Evolutionary conservation across 306 rosid species (phyloP).

Genomic region (Cicer cuneatum): DNA sequence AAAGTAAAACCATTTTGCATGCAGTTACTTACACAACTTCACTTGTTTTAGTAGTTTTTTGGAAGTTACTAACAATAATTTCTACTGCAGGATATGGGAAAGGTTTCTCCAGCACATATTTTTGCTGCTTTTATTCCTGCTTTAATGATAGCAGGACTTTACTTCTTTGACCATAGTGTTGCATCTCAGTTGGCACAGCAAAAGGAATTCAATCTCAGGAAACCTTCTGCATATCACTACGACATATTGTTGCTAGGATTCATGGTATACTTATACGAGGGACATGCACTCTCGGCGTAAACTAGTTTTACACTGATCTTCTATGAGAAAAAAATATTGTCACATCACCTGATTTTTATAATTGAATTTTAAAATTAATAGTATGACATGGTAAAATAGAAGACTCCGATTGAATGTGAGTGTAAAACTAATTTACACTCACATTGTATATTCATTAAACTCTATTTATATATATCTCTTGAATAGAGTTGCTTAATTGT

Average conservation of each 20-base stretch:
- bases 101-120: constrained; percentile 66
- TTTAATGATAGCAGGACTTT: constrained; percentile 81
- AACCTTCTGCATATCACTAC: constrained; percentile 85
- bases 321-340: too few species aligned
- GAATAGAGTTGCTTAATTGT: constrained; percentile 3
- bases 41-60: constrained; percentile 30
- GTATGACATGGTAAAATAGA: too few species aligned
- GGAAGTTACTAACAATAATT: not conserved
- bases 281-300: too few species aligned
- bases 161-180: constrained; percentile 90
- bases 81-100: constrained; percentile 76
- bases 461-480: not conserved
- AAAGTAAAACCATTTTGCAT: constrained; percentile 55
- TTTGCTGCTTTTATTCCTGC: constrained; percentile 84
- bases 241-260: constrained; percentile 79
- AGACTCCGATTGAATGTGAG: too few species aligned
- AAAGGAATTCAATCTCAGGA: constrained; percentile 88
- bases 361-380: too few species aligned
- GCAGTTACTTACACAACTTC: not conserved
- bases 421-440: too few species aligned
- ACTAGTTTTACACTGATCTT: too few species aligned
- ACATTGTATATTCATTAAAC: too few species aligned
- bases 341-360: too few species aligned
- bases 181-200: constrained; percentile 92
- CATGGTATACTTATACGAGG: constrained; percentile 46